Conservation (phyloP, 495 filamentous ascomycete genomes). For the Umbilicaria muhlenbergii region DNA sequence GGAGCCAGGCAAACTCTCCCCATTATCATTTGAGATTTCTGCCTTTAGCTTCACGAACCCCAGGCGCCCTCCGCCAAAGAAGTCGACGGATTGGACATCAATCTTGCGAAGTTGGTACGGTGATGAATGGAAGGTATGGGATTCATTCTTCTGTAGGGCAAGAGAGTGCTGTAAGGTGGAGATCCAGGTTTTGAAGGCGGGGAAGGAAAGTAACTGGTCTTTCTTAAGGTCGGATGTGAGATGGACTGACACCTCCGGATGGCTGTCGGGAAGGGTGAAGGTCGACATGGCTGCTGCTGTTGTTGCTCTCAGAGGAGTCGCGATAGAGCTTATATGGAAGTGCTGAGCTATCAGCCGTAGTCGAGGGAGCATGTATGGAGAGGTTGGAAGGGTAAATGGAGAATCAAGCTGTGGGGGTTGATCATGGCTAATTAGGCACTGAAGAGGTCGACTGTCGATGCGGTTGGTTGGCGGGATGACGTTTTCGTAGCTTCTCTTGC, state of each 20-base stretch:
- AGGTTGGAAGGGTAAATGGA: too few relatives aligned
- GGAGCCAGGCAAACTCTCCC: constrained; percentile 55
- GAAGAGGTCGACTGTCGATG: too few relatives aligned
- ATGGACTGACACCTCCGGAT: constrained; percentile 32
- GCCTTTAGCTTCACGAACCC: constrained; percentile 71
- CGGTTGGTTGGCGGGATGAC: too few relatives aligned
- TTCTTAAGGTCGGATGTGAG: constrained; percentile 42
- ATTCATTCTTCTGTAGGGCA: constrained; percentile 36
- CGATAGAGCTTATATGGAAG: background rate
- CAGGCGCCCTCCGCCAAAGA: constrained; percentile 44
- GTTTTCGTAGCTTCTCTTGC: too few relatives aligned
- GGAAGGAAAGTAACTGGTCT: constrained; percentile 51
- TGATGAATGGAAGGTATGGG: constrained; percentile 53
- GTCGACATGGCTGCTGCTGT: constrained; percentile 20
- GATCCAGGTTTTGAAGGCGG: constrained; percentile 62
- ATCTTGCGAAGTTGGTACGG: constrained; percentile 59
- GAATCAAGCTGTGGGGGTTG: too few relatives aligned
- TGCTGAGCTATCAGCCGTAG: constrained; percentile 7
- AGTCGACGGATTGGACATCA: constrained; percentile 58
- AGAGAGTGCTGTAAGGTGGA: constrained; percentile 49
- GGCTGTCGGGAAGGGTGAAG: constrained; percentile 29
- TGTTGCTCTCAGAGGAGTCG: background rate
- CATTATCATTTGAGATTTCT: constrained; percentile 42
- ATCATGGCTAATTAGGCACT: too few relatives aligned
- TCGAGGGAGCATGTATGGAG: constrained; percentile 10